Conservation (phyloP, 1,139 yeast species). For the Hemisphaericaspora subhashii region DNA sequence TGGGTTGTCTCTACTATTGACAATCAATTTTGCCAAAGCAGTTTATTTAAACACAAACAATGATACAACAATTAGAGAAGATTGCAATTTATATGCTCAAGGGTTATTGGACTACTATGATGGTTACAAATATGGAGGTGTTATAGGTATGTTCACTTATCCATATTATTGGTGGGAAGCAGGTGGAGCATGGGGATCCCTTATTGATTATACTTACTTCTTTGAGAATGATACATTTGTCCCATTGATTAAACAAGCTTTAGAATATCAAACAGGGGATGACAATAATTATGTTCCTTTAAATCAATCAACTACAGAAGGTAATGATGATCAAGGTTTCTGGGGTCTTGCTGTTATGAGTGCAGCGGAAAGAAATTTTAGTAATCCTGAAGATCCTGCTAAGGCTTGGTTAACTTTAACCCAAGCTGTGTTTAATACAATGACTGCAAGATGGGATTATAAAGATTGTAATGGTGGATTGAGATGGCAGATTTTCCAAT, state of each 20-base stretch:
- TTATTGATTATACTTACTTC: conserved; percentile 65
- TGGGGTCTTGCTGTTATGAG: conserved; percentile 86
- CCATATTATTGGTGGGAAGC: conserved; percentile 97
- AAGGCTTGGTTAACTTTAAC: conserved; percentile 68
- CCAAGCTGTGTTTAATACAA: conserved; percentile 84
- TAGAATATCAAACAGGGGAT: conserved; percentile 66
- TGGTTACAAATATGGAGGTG: conserved; percentile 65
- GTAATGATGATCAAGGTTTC: conserved; percentile 90
- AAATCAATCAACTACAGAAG: conserved; percentile 75
- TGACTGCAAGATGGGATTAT: conserved; percentile 86
- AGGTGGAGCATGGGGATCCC: conserved; percentile 82
- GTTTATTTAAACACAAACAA: conserved; percentile 39
- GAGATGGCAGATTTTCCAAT: conserved; percentile 94
- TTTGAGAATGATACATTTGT: conserved; percentile 64
- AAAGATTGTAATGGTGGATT: conserved; percentile 80
- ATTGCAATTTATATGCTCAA: conserved; percentile 55
- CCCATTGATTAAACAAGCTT: conserved; percentile 53
- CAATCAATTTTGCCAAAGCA: conserved; percentile 16
- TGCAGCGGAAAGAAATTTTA: conserved; percentile 79
- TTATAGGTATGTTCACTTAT: conserved; percentile 70
- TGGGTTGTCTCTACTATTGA: not conserved
- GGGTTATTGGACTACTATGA: conserved; percentile 76
- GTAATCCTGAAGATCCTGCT: conserved; percentile 50
- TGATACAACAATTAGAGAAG: conserved; percentile 39
- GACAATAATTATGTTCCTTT: conserved; percentile 71